Evolutionary conservation across 352 stramenopile genomes (phyloP).

Genomic region (Phytophthora capsici): DNA sequence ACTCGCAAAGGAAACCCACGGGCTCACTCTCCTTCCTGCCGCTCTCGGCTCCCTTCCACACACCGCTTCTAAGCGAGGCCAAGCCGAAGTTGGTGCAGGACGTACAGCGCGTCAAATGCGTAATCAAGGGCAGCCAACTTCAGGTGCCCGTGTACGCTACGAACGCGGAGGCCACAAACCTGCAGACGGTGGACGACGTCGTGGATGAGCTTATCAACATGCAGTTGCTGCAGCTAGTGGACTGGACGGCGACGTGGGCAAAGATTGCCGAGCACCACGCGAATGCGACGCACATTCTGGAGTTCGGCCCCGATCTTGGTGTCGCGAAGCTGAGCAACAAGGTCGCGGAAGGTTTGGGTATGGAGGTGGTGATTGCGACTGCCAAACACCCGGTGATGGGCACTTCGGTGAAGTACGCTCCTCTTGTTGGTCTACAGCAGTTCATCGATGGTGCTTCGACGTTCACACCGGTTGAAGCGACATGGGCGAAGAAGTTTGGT

Average conservation of each 20-base stretch:
- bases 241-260: slow-evolving; percentile 67
- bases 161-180: slow-evolving; percentile 51
- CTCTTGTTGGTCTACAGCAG: slow-evolving; percentile 47
- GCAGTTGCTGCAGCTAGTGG: slow-evolving; percentile 67
- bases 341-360: slow-evolving; percentile 57
- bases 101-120: slow-evolving; percentile 51
- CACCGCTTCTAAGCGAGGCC: slow-evolving; percentile 48
- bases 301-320: slow-evolving; percentile 76
- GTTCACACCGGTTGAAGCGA: slow-evolving; percentile 24
- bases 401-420: slow-evolving; percentile 30
- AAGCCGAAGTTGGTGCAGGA: slow-evolving; percentile 57
- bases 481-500: slow-evolving; percentile 64
- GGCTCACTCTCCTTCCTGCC: slow-evolving; percentile 61
- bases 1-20: slow-evolving; percentile 80
- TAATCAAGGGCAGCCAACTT: slow-evolving; percentile 51
- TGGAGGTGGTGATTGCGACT: slow-evolving; percentile 59
- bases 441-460: slow-evolving; percentile 40
- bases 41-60: slow-evolving; percentile 85
- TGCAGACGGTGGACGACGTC: slow-evolving; percentile 59
- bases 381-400: slow-evolving; percentile 45
- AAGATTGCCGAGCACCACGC: slow-evolving; percentile 44
- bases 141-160: slow-evolving; percentile 76
- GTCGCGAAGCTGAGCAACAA: slow-evolving; percentile 55
- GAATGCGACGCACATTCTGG: slow-evolving; percentile 69
- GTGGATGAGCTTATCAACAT: slow-evolving; percentile 62